These are phyloP conservation scores for Euptelea pleiosperma DNA, from an alignment of 164 flowering plant species.

Conservation along the genomic window DNA sequence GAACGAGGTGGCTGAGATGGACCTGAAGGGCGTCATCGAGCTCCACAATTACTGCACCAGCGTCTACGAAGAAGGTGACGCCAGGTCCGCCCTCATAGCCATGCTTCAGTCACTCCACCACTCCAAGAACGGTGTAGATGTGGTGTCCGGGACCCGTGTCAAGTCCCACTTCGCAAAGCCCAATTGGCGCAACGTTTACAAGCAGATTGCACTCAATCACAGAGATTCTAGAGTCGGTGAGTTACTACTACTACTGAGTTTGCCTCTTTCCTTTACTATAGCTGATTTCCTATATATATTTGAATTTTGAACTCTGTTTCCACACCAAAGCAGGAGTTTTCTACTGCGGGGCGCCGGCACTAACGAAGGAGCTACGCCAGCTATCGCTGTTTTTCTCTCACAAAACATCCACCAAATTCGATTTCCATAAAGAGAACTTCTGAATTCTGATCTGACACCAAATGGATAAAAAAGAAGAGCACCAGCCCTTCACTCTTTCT, in stretches of 20 bases:
- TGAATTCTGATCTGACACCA: too few species aligned
- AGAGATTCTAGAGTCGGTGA: slow-evolving; percentile 39
- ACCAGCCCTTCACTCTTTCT: too few species aligned
- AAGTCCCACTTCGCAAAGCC: slow-evolving; percentile 65
- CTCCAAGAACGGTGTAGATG: slow-evolving; percentile 55
- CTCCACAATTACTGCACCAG: slow-evolving; percentile 65
- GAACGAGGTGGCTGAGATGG: slow-evolving; percentile 57
- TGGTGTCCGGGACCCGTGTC: slow-evolving; percentile 56
- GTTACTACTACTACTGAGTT: slow-evolving; percentile 1
- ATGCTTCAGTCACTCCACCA: slow-evolving; percentile 58
- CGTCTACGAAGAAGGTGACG: slow-evolving; percentile 64
- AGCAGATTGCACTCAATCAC: slow-evolving; percentile 41
- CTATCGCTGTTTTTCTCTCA: slow-evolving; percentile 46
- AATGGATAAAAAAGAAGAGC: too few species aligned
- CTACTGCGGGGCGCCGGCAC: slow-evolving; percentile 50
- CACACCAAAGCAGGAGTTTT: slow-evolving; percentile 35
- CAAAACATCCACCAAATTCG: slow-evolving; percentile 46
- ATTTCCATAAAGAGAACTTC: slow-evolving; percentile 54
- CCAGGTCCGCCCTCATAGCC: slow-evolving; percentile 57
- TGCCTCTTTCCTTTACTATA: too few species aligned
- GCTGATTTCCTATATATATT: too few species aligned
- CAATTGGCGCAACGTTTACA: slow-evolving; percentile 53
- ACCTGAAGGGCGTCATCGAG: slow-evolving; percentile 44
- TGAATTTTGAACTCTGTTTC: too few species aligned
- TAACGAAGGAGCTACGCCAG: slow-evolving; percentile 37